Evolutionary conservation across 306 rosid species (phyloP).

Genomic region (Cercis canadensis): DNA sequence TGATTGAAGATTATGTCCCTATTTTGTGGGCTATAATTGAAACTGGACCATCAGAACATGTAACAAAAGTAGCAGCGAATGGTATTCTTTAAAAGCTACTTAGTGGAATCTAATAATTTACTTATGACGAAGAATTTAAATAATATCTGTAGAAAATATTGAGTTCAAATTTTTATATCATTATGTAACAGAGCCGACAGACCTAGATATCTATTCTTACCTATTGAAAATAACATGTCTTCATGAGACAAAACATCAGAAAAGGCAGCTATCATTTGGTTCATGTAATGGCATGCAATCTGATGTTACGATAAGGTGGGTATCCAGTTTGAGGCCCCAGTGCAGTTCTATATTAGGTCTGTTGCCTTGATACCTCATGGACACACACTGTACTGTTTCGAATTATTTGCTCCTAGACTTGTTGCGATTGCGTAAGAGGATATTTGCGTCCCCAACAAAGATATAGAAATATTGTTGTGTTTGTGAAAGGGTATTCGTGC

Average conservation of each 20-base stretch:
- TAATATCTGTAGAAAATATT: too few relatives aligned
- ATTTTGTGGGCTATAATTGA: too few relatives aligned
- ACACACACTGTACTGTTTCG: neutral
- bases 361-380: neutral
- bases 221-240: constrained; percentile 1
- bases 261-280: neutral
- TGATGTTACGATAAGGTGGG: neutral
- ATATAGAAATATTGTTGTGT: neutral
- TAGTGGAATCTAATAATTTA: too few relatives aligned
- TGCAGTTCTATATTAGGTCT: neutral
- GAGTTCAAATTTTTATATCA: too few relatives aligned
- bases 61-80: too few relatives aligned
- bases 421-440: neutral
- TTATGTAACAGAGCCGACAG: too few relatives aligned
- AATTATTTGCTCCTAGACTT: constrained; percentile 15
- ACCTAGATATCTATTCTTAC: neutral
- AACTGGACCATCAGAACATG: too few relatives aligned
- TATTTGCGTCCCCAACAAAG: neutral
- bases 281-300: constrained; percentile 1
- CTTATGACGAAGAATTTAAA: too few relatives aligned
- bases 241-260: constrained; percentile 26
- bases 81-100: too few relatives aligned
- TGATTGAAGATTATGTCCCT: too few relatives aligned
- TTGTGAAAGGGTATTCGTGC: too few relatives aligned
- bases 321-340: neutral